Conservation (phyloP, 306 rosid species). For the Comarum palustre region DNA sequence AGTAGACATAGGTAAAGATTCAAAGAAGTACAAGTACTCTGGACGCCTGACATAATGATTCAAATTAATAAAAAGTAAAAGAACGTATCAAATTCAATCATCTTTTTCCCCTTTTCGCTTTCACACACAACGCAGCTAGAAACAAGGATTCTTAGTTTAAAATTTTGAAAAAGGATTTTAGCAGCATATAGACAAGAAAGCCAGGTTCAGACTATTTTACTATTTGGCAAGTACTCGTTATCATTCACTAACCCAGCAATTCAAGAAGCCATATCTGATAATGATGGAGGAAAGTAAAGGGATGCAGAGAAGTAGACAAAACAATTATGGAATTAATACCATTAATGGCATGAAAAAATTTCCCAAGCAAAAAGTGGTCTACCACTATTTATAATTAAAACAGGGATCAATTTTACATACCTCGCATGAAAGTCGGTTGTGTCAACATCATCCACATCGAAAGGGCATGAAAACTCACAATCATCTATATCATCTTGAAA, state of each 20-base stretch:
- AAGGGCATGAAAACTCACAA: slow-evolving; percentile 69
- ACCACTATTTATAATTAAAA: slow-evolving; percentile 12
- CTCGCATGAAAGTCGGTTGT: slow-evolving; percentile 53
- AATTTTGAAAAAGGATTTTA: not conserved
- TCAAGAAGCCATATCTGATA: slow-evolving; percentile 7
- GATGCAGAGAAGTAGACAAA: slow-evolving; percentile 8
- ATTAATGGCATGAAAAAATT: not conserved
- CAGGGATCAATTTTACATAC: slow-evolving; percentile 38
- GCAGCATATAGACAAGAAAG: not conserved
- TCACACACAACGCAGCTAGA: not conserved
- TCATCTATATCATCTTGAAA: slow-evolving; percentile 82
- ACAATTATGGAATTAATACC: slow-evolving; percentile 8
- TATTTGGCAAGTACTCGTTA: not conserved
- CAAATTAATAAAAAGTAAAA: not conserved
- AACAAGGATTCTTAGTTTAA: not conserved
- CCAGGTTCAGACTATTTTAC: not conserved
- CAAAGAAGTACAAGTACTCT: not conserved
- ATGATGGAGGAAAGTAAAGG: not conserved
- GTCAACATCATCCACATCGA: slow-evolving; percentile 81
- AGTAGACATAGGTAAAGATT: slow-evolving; percentile 3
- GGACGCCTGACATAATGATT: not conserved
- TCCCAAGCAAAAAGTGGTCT: slow-evolving; percentile 6
- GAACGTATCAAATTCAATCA: not conserved
- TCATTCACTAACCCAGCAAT: slow-evolving; percentile 6
- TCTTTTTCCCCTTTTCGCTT: not conserved